phyloP scores from a whole-genome alignment of 352 stramenopile genomes.

The Pythium folliculosum region DNA sequence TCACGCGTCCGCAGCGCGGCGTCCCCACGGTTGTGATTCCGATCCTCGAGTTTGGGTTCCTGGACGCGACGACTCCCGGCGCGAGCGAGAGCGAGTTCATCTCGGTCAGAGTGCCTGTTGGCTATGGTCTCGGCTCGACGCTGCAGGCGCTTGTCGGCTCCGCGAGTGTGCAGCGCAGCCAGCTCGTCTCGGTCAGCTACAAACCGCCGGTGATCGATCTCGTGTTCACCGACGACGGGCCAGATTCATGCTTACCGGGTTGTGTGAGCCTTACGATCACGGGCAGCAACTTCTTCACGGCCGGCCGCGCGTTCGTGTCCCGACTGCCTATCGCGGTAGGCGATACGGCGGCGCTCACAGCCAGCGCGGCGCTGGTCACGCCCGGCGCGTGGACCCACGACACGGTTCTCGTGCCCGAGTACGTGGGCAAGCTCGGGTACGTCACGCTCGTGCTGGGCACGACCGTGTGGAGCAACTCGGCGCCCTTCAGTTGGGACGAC shows the following conservation, averaged over 20 bases:
- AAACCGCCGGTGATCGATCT: conserved; percentile 44
- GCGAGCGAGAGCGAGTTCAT: conserved; percentile 39
- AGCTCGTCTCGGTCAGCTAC: conserved; percentile 41
- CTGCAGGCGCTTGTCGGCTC: conserved; percentile 43
- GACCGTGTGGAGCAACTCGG: conserved; percentile 52
- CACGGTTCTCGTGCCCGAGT: conserved; percentile 41
- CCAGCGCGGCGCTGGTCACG: conserved; percentile 6
- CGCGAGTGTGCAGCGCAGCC: conserved; percentile 42
- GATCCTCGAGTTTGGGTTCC: conserved; percentile 42
- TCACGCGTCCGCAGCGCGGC: conserved; percentile 41
- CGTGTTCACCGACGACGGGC: conserved; percentile 65
- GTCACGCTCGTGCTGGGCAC: conserved; percentile 52
- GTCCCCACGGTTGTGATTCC: conserved; percentile 39
- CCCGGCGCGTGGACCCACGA: conserved; percentile 46
- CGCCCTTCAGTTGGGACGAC: conserved; percentile 60
- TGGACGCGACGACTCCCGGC: conserved; percentile 2
- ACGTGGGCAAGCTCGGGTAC: conserved; percentile 46
- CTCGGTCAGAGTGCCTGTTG: conserved; percentile 40
- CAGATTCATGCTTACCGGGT: conserved; percentile 39
- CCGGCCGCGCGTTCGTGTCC: conserved; percentile 40
- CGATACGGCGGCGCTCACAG: conserved; percentile 1
- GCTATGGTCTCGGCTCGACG: conserved; percentile 38
- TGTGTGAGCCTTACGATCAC: conserved; percentile 56
- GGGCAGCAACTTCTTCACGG: conserved; percentile 54
- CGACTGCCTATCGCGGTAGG: conserved; percentile 36